Evolutionary conservation across 2,329 filamentous ascomycete species (phyloP).

Genomic region (Trichoderma sp.): DNA sequence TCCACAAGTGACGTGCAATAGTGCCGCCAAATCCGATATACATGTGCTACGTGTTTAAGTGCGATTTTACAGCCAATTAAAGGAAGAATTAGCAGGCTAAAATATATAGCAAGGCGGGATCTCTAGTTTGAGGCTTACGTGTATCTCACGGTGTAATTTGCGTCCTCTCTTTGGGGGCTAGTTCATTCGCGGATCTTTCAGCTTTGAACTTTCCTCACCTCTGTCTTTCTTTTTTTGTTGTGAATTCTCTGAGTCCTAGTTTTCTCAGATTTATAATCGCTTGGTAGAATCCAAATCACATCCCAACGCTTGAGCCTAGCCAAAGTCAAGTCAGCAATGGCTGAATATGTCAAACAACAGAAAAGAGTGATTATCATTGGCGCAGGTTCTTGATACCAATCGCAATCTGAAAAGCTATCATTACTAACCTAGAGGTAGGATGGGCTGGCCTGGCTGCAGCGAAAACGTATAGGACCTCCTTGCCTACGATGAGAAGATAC

Average conservation of each 20-base stretch:
- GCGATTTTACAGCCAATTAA: not conserved
- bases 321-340: not conserved
- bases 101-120: not conserved
- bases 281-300: not conserved
- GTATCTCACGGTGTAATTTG: not conserved
- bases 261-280: not conserved
- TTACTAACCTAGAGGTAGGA: not conserved
- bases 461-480: not conserved
- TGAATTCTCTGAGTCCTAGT: no score
- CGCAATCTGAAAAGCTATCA: no score
- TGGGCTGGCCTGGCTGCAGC: slow-evolving; percentile 3
- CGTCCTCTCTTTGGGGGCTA: not conserved
- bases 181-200: not conserved
- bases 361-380: not conserved
- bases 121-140: not conserved
- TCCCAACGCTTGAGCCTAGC: not conserved
- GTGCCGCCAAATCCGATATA: not conserved
- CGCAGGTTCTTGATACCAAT: not conserved
- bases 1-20: not conserved
- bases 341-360: not conserved
- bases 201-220: not conserved
- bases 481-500: not conserved
- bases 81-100: not conserved
- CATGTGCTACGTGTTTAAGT: not conserved
- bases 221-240: no score